Conservation (phyloP, 495 filamentous ascomycete species). For the Lasiosphaeria hispida region DNA sequence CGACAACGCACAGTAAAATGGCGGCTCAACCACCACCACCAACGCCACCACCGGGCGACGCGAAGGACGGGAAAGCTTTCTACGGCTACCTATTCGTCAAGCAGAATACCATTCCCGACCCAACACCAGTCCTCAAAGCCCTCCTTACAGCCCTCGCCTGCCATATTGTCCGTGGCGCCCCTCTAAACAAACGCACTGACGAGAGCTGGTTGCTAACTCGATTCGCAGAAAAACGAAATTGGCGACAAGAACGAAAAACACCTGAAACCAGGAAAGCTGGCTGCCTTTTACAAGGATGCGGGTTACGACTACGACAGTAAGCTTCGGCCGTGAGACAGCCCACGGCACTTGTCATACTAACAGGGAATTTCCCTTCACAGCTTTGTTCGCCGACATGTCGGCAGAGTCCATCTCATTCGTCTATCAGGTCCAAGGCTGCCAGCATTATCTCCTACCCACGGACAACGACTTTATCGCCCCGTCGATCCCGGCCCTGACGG, state of each 20-base stretch:
- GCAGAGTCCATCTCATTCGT: slow-evolving; percentile 77
- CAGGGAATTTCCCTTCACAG: slow-evolving; percentile 17
- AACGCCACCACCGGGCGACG: slow-evolving; percentile 13
- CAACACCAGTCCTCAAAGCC: slow-evolving; percentile 71
- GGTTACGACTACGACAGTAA: slow-evolving; percentile 84
- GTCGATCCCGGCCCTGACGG: slow-evolving; percentile 75
- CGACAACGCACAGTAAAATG: slow-evolving; percentile 6
- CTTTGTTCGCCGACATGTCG: slow-evolving; percentile 78
- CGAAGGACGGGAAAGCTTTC: slow-evolving; percentile 42
- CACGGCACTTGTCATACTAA: neutral
- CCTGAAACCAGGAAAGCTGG: slow-evolving; percentile 78
- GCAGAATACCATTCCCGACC: slow-evolving; percentile 60
- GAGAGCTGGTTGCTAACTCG: neutral
- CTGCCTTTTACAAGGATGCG: slow-evolving; percentile 81
- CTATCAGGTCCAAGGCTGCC: slow-evolving; percentile 87
- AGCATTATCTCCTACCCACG: slow-evolving; percentile 67
- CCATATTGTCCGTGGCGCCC: slow-evolving; percentile 66
- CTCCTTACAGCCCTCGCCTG: slow-evolving; percentile 76
- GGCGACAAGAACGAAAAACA: slow-evolving; percentile 61
- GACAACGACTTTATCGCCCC: slow-evolving; percentile 71
- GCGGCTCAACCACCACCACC: slow-evolving; percentile 2
- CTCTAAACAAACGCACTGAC: neutral
- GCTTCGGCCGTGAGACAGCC: slow-evolving; percentile 13
- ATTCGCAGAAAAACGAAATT: slow-evolving; percentile 55
- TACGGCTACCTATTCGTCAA: slow-evolving; percentile 84